Base-by-base conservation (phyloP, 352 stramenopile species). In the Globisporangium heterothallicum region DNA sequence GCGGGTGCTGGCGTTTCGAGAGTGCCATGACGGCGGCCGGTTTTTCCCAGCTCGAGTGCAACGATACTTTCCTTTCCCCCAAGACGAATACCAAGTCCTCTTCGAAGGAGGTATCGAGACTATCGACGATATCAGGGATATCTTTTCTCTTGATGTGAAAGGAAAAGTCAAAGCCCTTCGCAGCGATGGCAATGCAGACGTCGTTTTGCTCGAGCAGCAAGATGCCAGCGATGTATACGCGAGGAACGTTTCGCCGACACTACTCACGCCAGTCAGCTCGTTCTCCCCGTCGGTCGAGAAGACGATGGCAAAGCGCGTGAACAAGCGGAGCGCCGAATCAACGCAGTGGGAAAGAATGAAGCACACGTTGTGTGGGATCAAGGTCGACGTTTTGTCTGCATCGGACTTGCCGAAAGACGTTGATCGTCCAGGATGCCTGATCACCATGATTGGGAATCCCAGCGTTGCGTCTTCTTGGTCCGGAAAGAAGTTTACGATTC, bases 1-100 rank as follows among this genome's bases (percentile, higher is more conserved):
- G 43, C 78, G 67, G 3, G 75, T 90, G 8, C 62, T 90, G 35
- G 79, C 76, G 32, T 88, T 84, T 51, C 76, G 79, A 12, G 56
- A 55, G 32, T 84, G 76, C 24, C 56, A 62, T 5, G 62, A 74
- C n/a, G 73, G 74, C 16, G 78, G 75, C 0, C 71, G 75, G 1
- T 89, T 80, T 53, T 79, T 80, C 45, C 74, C 75, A 0, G 78
- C 71, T 13, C 69, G 72, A 32, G 60, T 89, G 14, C 65, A 69
- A 43, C 59, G 69, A 10, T 87, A 85, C 41, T 61, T 66, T 4
- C 68, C 74, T 12, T 86, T 76, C 25, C 71, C 72, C 3, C 3
- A 47, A 1, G 72, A 86, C 25, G 57, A 59, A 10, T 89, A 87
- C 41, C 44, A 73, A 7, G 68, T 89, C 6, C 43, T 59, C 19